A percentile compares a stretch with the other conserved stretches of the same genome.
These are phyloP conservation scores for Lasiodiplodia theobromae DNA, from an alignment of 2,329 filamentous ascomycete genomes.

Conservation along the genomic window DNA sequence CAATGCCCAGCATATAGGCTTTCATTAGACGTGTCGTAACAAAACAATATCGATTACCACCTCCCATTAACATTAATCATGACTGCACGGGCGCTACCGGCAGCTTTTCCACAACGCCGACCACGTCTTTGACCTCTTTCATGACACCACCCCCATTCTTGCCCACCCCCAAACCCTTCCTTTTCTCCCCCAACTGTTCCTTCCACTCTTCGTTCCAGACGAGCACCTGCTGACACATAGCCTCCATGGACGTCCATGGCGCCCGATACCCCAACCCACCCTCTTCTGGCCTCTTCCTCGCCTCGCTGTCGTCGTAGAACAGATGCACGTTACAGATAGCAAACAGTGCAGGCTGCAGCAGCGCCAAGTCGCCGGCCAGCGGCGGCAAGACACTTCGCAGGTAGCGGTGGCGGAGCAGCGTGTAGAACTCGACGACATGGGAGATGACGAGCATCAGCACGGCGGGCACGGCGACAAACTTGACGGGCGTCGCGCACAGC, in stretches of 20 bases:
- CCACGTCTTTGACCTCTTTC: neutral
- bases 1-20: neutral
- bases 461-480: constrained; percentile 44
- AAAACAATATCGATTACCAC: neutral
- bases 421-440: constrained; percentile 50
- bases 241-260: constrained; percentile 51
- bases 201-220: constrained; percentile 48
- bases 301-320: constrained; percentile 49
- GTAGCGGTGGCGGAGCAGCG: constrained; percentile 37
- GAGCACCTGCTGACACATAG: constrained; percentile 42
- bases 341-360: constrained; percentile 50
- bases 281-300: constrained; percentile 35
- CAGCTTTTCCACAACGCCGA: neutral
- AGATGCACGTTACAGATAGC: constrained; percentile 45
- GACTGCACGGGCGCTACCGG: neutral
- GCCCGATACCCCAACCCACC: constrained; percentile 54
- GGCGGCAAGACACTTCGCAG: constrained; percentile 36
- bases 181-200: neutral
- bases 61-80: neutral
- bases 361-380: constrained; percentile 42
- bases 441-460: constrained; percentile 49
- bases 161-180: neutral
- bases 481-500: constrained; percentile 43
- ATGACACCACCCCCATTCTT: neutral
- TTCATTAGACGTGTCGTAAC: neutral